phyloP scores from a whole-genome alignment of 2,329 filamentous ascomycete species.

The Calonectria pseudoreteaudii region DNA sequence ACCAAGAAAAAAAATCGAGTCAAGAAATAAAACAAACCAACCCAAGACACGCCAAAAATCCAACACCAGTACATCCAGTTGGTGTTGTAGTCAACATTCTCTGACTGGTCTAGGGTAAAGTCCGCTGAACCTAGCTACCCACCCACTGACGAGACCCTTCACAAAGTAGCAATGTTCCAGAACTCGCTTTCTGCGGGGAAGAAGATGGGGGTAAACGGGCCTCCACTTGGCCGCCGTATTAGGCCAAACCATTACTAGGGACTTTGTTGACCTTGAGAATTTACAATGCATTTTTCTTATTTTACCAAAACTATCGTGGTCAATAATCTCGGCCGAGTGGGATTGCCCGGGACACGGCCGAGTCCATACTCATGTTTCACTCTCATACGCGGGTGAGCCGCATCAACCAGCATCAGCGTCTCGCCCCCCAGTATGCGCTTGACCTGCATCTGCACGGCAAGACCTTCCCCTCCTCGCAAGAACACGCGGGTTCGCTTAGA shows the following conservation, averaged over 20 bases:
- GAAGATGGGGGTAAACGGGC: not conserved
- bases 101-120: not conserved
- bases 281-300: not conserved
- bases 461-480: not conserved
- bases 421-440: not conserved
- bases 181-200: constrained; percentile 5
- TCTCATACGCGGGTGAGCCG: not conserved
- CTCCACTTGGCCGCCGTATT: not conserved
- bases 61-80: too few relatives aligned
- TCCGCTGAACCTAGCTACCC: not conserved
- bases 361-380: not conserved
- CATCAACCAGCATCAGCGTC: not conserved
- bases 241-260: not conserved
- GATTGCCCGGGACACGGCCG: not conserved
- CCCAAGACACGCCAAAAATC: not conserved
- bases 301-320: not conserved
- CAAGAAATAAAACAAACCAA: not conserved
- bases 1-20: too few relatives aligned
- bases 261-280: not conserved
- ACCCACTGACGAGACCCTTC: not conserved
- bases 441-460: not conserved
- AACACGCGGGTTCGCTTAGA: not conserved
- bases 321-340: not conserved
- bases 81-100: not conserved
- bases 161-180: not conserved